Evolutionary conservation across 2,329 filamentous ascomycete species (phyloP).

Genomic region (Macroventuria anomochaeta): DNA sequence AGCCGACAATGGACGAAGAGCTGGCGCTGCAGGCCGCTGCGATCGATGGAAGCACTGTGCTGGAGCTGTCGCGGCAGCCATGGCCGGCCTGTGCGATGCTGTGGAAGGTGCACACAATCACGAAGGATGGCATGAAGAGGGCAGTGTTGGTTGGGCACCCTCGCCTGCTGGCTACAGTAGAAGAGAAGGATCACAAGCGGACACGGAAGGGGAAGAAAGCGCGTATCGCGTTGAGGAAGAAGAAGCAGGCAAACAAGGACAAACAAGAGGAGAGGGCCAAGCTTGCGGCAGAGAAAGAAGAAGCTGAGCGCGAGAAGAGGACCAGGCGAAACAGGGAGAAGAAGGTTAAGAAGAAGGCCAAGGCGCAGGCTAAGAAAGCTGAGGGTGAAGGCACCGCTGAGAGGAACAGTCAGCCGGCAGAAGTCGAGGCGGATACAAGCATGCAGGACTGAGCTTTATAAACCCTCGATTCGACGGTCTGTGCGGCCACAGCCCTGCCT

Average conservation of each 20-base stretch:
- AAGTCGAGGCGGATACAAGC: not conserved
- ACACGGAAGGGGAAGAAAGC: slow-evolving; percentile 46
- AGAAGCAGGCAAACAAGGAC: slow-evolving; percentile 33
- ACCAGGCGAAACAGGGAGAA: slow-evolving; percentile 48
- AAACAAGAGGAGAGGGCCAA: slow-evolving; percentile 35
- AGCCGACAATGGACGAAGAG: slow-evolving; percentile 31
- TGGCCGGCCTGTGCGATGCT: slow-evolving; percentile 47
- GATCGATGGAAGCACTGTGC: slow-evolving; percentile 37
- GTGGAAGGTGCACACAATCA: slow-evolving; percentile 44
- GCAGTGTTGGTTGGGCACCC: slow-evolving; percentile 41
- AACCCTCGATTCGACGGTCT: not conserved
- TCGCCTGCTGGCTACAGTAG: slow-evolving; percentile 24
- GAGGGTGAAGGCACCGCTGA: slow-evolving; percentile 2
- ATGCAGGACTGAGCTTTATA: slow-evolving; percentile 8
- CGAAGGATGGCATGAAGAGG: slow-evolving; percentile 39
- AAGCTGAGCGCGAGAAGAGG: slow-evolving; percentile 45
- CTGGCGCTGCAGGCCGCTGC: slow-evolving; percentile 34
- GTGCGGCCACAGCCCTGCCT: no score
- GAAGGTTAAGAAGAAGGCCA: slow-evolving; percentile 48
- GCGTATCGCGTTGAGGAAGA: slow-evolving; percentile 44
- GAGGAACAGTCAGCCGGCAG: not conserved
- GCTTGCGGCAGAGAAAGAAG: slow-evolving; percentile 41
- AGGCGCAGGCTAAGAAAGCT: slow-evolving; percentile 43
- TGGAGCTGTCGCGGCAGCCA: slow-evolving; percentile 36
- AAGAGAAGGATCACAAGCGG: slow-evolving; percentile 34